Evolutionary conservation across 495 filamentous ascomycete species (phyloP).

Genomic region (Lepidopterella palustris): DNA sequence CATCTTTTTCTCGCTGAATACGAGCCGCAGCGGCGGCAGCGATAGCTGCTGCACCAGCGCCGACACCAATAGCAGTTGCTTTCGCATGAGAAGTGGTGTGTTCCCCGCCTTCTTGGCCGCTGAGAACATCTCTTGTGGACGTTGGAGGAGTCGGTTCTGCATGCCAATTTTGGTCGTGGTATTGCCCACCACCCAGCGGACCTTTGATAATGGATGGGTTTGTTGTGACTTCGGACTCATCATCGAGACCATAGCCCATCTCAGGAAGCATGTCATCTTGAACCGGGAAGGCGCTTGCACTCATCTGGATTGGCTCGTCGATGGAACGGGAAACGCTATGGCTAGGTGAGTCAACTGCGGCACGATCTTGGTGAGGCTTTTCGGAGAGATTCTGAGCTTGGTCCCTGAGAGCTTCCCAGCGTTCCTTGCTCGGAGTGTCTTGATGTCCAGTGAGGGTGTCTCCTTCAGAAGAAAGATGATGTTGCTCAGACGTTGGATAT

Average conservation of each 20-base stretch:
- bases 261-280: slow-evolving; percentile 52
- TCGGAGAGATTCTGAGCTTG: slow-evolving; percentile 26
- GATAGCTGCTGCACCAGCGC: slow-evolving; percentile 40
- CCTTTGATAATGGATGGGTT: slow-evolving; percentile 73
- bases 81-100: slow-evolving; percentile 32
- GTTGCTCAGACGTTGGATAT: background rate
- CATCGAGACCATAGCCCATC: slow-evolving; percentile 53
- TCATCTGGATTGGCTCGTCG: slow-evolving; percentile 51
- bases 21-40: slow-evolving; percentile 37
- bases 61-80: slow-evolving; percentile 40
- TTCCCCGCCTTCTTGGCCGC: slow-evolving; percentile 37
- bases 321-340: slow-evolving; percentile 65
- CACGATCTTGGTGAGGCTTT: slow-evolving; percentile 31
- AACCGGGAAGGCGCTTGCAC: slow-evolving; percentile 57
- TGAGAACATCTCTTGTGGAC: slow-evolving; percentile 38
- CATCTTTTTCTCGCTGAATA: slow-evolving; percentile 41
- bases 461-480: background rate
- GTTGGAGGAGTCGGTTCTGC: slow-evolving; percentile 46
- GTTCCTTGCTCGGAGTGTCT: slow-evolving; percentile 25
- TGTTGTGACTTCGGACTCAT: slow-evolving; percentile 66
- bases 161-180: slow-evolving; percentile 47
- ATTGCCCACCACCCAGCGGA: slow-evolving; percentile 50
- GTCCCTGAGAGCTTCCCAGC: slow-evolving; percentile 25
- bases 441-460: slow-evolving; percentile 1
- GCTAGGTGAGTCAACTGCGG: slow-evolving; percentile 60